Evolutionary conservation across 1,284 basidiomycete genomes (phyloP), one percentile per base, ranked within the genome.

Genomic region (Apiotrichum gamsii): DNA sequence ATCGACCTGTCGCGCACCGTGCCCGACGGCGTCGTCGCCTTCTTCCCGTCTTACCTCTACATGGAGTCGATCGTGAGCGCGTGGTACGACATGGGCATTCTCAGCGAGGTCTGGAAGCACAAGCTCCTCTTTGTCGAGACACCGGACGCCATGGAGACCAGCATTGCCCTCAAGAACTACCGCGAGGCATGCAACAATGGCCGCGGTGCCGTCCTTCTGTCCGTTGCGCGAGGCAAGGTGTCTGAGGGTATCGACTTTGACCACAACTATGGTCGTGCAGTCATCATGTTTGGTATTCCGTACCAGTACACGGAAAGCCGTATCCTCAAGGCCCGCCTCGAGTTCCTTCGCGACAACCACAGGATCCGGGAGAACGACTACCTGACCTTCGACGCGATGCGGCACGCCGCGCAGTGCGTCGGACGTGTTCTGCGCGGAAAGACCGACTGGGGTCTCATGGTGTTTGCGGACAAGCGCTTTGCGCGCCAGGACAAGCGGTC

Each of bases 191-290:
- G 95, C 70, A 93, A 98, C 73, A 99, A 99, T 66, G 95, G 95
- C 19, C 83, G 95, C 45, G 95, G 95, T 0, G 95, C 95, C 8
- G 93, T 98, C 32, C 76, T 99, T 33, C 78, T 99, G 19, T 97
- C 94, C 19, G 95, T 99, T 36, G 95, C 95, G 18, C 83, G 95
- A 77, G 95, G 95, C 8, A 99, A 99, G 72, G 95, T 99, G 0
- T 98, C 95, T 0, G 95, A 99, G 74, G 95, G 95, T 5, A 99
- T 99, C 66, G 95, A 99, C 82, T 99, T 99, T 65, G 95, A 99
- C 70, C 95, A 99, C 72, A 94, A 96, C 68, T 99, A 99, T 67
- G 95, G 95, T 8, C 82, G 95, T 45, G 95, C 95, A 57, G 95
- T 99, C 64, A 90, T 99, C 71, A 98, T 99, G 95, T 98, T 99